These are phyloP conservation scores for Nannochloropsis salina DNA, from an alignment of 108 stramenopile genomes.

Conservation along the genomic window DNA sequence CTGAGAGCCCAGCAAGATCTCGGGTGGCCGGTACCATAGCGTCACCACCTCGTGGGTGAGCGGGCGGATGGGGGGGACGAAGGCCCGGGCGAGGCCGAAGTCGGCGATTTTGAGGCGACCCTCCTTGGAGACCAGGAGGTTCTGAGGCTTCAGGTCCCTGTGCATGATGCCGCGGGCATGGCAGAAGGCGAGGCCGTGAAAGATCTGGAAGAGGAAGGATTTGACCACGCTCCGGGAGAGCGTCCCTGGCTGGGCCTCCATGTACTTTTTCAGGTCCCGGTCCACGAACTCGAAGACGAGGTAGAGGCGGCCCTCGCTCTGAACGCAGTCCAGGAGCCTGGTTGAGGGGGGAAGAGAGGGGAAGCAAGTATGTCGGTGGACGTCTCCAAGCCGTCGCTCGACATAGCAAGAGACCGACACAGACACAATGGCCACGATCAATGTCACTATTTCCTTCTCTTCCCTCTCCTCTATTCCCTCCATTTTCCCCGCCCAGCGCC, in stretches of 20 bases:
- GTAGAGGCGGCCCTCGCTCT: conserved; percentile 61
- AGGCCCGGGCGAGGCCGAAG: conserved; percentile 94
- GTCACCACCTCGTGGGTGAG: conserved; percentile 59
- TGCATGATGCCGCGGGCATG: conserved; percentile 36
- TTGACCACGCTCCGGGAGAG: conserved; percentile 67
- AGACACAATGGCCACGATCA: too few relatives aligned
- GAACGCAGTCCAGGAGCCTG: conserved; percentile 49
- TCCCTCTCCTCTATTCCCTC: not conserved
- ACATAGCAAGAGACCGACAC: too few relatives aligned
- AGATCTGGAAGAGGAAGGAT: conserved; percentile 26
- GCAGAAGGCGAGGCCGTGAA: conserved; percentile 31
- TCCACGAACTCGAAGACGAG: conserved; percentile 94
- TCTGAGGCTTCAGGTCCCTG: conserved; percentile 83
- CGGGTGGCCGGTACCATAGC: conserved; percentile 56
- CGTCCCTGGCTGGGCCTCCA: conserved; percentile 63
- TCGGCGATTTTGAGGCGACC: conserved; percentile 93
- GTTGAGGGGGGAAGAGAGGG: not conserved
- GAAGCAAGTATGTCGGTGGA: not conserved
- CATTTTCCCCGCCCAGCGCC: not conserved
- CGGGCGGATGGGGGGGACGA: conserved; percentile 72
- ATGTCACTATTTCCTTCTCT: not conserved
- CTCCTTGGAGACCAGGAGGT: conserved; percentile 82
- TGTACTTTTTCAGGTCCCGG: conserved; percentile 83
- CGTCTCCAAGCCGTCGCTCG: too few relatives aligned
- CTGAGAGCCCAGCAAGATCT: conserved; percentile 54